These are phyloP conservation scores for Rhodotorula paludigena DNA, from an alignment of 768 basidiomycete species.

Conservation along the genomic window DNA sequence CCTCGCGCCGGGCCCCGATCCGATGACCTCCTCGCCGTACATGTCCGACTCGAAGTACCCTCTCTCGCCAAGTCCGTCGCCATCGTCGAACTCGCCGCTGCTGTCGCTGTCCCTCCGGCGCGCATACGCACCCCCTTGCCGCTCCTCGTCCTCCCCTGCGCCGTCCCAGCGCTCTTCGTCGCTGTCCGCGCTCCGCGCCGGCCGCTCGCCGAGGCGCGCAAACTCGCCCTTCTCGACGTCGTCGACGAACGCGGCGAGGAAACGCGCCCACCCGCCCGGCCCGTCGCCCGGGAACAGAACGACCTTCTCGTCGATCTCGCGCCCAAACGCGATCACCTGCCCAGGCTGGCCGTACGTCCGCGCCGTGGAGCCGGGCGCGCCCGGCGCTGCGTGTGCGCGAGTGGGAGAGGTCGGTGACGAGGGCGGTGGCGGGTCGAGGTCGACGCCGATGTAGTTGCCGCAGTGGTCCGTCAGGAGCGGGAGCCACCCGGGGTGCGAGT, in stretches of 20 bases:
- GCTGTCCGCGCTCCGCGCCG: too few relatives aligned
- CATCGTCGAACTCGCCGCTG: constrained; percentile 48
- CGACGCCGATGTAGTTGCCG: constrained; percentile 94
- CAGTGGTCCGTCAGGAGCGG: constrained; percentile 88
- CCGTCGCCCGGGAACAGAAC: constrained; percentile 91
- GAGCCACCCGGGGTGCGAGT: constrained; percentile 94
- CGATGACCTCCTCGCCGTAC: constrained; percentile 66
- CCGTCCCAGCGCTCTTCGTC: not conserved
- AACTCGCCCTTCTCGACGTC: constrained; percentile 83
- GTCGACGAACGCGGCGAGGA: constrained; percentile 84
- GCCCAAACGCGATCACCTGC: constrained; percentile 97
- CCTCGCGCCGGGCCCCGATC: constrained; percentile 39
- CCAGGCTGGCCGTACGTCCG: constrained; percentile 60
- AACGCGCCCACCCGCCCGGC: constrained; percentile 85
- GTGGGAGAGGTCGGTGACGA: not conserved
- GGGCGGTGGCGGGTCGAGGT: constrained; percentile 65
- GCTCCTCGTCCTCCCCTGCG: not conserved
- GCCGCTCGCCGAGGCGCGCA: constrained; percentile 30
- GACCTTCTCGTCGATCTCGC: constrained; percentile 96
- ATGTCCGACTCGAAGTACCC: constrained; percentile 78
- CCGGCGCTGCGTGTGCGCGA: not conserved
- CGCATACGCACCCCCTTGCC: not conserved
- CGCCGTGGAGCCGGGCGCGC: not conserved
- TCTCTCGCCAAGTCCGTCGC: constrained; percentile 80
- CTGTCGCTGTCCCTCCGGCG: not conserved